phyloP scores from a whole-genome alignment of 1,284 basidiomycete genomes.

The Cutaneotrichosporon sp. region DNA sequence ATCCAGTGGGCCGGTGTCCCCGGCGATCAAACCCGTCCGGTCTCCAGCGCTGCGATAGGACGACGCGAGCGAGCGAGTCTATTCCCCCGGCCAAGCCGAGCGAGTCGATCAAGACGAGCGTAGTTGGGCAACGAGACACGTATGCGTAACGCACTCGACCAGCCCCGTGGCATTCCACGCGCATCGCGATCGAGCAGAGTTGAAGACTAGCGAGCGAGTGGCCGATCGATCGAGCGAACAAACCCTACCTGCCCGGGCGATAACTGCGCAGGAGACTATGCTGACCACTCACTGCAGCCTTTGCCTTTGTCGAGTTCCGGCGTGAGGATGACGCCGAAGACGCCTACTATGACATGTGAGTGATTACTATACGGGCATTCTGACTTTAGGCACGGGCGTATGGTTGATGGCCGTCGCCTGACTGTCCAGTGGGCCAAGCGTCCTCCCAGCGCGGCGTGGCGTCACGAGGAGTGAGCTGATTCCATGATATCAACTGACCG shows the following conservation, averaged over 20 bases:
- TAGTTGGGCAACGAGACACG: constrained; percentile 6
- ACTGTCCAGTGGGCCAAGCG: constrained; percentile 90
- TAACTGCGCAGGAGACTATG: not conserved
- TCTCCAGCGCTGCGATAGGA: not conserved
- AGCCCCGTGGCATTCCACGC: constrained; percentile 1
- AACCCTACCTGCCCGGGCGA: not conserved
- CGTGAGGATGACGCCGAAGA: constrained; percentile 79
- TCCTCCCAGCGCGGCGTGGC: constrained; percentile 81
- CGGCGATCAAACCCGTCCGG: not conserved
- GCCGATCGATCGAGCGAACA: constrained; percentile 6
- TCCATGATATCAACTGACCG: constrained; percentile 26
- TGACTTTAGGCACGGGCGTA: constrained; percentile 69
- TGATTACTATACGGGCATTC: constrained; percentile 22
- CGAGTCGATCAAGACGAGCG: constrained; percentile 14
- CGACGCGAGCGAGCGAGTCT: constrained; percentile 6
- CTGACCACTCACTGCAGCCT: constrained; percentile 61
- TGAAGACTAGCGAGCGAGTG: constrained; percentile 11
- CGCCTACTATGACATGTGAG: constrained; percentile 86
- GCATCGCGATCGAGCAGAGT: constrained; percentile 7
- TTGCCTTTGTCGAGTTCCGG: constrained; percentile 88
- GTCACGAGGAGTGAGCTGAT: constrained; percentile 60
- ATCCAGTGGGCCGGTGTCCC: not conserved
- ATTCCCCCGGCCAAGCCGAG: not conserved
- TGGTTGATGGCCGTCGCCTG: constrained; percentile 76
- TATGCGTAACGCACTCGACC: not conserved